Evolutionary conservation across 2,329 filamentous ascomycete genomes (phyloP).

Genomic region (Coniella vitis): DNA sequence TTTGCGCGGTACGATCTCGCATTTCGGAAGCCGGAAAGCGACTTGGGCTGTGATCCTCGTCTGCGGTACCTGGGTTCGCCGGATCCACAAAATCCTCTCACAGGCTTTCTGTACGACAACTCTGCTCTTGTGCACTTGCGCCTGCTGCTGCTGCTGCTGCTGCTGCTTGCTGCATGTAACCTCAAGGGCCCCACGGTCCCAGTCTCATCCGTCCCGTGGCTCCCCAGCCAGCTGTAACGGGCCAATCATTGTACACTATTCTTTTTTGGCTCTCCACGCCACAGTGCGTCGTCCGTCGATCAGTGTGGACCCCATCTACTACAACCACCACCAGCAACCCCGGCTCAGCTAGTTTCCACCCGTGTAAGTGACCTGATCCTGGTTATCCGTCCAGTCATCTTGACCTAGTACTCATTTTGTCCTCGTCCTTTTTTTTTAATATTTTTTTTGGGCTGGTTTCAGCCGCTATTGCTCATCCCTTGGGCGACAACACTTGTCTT

Average conservation of each 20-base stretch:
- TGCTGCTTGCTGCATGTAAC: constrained; percentile 7
- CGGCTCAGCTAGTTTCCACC: neutral
- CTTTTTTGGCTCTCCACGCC: neutral
- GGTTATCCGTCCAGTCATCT: too few relatives aligned
- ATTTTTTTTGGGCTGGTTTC: constrained; percentile 1
- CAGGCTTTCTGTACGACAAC: too few relatives aligned
- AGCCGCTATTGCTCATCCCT: constrained; percentile 2
- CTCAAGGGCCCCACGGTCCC: constrained; percentile 9
- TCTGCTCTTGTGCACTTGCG: constrained; percentile 4
- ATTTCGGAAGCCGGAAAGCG: constrained; percentile 6
- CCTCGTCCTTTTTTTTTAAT: constrained; percentile 10
- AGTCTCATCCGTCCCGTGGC: constrained; percentile 15
- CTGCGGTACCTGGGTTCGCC: constrained; percentile 1
- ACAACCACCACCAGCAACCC: neutral
- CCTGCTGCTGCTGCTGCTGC: too few relatives aligned
- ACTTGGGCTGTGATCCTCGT: neutral
- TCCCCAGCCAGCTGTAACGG: constrained; percentile 8
- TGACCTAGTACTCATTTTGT: constrained; percentile 11
- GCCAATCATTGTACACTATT: constrained; percentile 18
- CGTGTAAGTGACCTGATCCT: neutral
- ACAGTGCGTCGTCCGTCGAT: neutral
- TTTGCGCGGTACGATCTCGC: constrained; percentile 4
- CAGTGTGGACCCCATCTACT: constrained; percentile 9
- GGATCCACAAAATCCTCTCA: neutral
- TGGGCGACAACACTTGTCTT: constrained; percentile 1